Conservation (phyloP, 352 stramenopile species). For the Phytophthora citrophthora region DNA sequence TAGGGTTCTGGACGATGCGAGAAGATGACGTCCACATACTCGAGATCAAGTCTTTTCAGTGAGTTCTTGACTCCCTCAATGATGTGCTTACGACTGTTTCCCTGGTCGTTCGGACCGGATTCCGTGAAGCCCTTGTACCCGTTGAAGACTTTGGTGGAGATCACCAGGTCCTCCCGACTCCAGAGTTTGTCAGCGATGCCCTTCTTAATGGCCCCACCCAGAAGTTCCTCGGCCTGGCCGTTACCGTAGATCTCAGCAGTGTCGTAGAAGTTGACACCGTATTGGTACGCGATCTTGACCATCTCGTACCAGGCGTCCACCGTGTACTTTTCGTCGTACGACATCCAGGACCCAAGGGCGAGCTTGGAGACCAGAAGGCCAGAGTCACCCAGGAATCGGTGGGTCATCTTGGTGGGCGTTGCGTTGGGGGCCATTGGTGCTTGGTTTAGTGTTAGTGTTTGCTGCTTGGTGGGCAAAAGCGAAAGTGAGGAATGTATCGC, state of each 20-base stretch:
- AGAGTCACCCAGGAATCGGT: conserved; percentile 12
- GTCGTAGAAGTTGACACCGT: conserved; percentile 19
- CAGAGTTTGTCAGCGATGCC: not conserved
- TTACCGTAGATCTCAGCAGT: conserved; percentile 15
- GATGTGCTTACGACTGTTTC: conserved; percentile 8
- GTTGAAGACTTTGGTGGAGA: conserved; percentile 5
- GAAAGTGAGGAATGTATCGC: not conserved
- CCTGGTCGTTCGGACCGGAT: conserved; percentile 2
- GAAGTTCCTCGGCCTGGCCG: conserved; percentile 19
- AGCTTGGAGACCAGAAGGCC: conserved; percentile 8
- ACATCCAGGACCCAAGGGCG: conserved; percentile 13
- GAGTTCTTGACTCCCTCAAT: conserved; percentile 1
- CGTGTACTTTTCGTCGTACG: conserved; percentile 16
- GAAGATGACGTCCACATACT: conserved; percentile 10
- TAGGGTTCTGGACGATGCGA: conserved; percentile 2
- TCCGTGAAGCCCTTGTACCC: conserved; percentile 1
- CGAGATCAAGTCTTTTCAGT: not conserved
- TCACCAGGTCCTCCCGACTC: conserved; percentile 5
- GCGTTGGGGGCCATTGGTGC: conserved; percentile 3
- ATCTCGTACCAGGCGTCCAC: conserved; percentile 18
- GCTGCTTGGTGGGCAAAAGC: conserved; percentile 3
- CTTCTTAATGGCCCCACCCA: conserved; percentile 36
- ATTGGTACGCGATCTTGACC: conserved; percentile 11
- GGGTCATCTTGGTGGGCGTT: conserved; percentile 13
- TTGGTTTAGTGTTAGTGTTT: not conserved